Evolutionary conservation across 148 eudicot genomes (phyloP).

Genomic region (Rhododendron griersonianum): DNA sequence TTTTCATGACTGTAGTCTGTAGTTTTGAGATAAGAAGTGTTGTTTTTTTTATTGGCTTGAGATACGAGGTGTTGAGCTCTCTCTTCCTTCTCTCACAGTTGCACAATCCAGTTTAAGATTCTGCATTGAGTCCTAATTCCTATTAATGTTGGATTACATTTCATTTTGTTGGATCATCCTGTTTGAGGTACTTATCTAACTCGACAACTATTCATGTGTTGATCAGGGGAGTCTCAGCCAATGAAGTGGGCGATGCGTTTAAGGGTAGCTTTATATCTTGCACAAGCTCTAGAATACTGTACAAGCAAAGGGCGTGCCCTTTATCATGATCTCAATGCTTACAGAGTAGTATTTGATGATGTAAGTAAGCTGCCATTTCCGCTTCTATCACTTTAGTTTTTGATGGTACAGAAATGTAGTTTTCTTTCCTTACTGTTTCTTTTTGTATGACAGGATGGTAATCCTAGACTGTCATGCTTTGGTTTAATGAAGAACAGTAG

Average conservation of each 20-base stretch:
- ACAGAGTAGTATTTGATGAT: slow-evolving; percentile 88
- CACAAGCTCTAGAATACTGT: slow-evolving; percentile 91
- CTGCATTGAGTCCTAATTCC: background rate
- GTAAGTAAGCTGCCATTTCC: slow-evolving; percentile 32
- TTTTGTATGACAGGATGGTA: slow-evolving; percentile 49
- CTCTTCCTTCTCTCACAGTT: background rate
- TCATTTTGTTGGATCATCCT: background rate
- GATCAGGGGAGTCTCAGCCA: slow-evolving; percentile 84
- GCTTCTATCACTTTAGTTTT: background rate
- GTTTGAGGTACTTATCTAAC: background rate
- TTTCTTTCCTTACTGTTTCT: slow-evolving; percentile 2
- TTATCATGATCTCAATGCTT: slow-evolving; percentile 96
- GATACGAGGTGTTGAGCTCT: background rate
- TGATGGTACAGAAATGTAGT: background rate
- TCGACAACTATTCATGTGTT: slow-evolving; percentile 12
- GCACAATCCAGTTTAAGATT: background rate
- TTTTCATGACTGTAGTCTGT: background rate
- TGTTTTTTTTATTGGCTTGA: background rate
- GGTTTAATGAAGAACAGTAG: slow-evolving; percentile 99
- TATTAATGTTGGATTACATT: background rate
- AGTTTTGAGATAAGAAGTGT: background rate
- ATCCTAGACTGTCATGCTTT: slow-evolving; percentile 92
- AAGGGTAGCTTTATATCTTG: slow-evolving; percentile 91
- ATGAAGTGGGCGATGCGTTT: slow-evolving; percentile 98
- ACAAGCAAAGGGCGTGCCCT: slow-evolving; percentile 83